Evolutionary conservation across 1,284 basidiomycete genomes (phyloP).

Genomic region (Wallemia hederae): DNA sequence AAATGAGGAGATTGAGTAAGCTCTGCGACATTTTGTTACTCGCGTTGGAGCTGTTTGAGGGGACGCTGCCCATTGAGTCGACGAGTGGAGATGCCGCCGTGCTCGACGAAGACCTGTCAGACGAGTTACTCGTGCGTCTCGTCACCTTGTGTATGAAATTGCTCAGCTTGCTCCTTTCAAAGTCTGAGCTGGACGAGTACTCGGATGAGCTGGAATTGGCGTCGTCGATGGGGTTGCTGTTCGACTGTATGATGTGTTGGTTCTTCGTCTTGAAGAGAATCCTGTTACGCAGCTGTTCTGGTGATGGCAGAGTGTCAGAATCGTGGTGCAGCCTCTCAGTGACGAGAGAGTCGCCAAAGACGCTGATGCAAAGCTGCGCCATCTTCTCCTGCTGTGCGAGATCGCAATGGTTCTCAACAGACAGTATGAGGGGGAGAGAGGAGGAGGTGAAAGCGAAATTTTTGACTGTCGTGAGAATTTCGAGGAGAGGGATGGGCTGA

Average conservation of each 20-base stretch:
- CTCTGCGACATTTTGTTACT: slow-evolving; percentile 33
- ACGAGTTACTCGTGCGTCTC: not conserved
- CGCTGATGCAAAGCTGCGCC: slow-evolving; percentile 42
- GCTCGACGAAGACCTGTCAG: not conserved
- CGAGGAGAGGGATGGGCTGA: slow-evolving; percentile 49
- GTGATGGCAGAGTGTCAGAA: slow-evolving; percentile 38
- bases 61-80: not conserved
- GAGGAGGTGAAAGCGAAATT: slow-evolving; percentile 83
- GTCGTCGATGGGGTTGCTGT: not conserved
- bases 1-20: slow-evolving; percentile 53
- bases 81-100: not conserved
- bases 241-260: not conserved
- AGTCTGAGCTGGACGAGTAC: slow-evolving; percentile 1
- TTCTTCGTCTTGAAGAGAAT: slow-evolving; percentile 40
- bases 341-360: slow-evolving; percentile 48
- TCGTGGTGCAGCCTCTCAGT: slow-evolving; percentile 22
- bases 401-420: slow-evolving; percentile 71
- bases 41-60: not conserved
- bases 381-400: slow-evolving; percentile 55
- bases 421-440: slow-evolving; percentile 80
- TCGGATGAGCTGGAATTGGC: slow-evolving; percentile 1
- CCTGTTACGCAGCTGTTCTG: slow-evolving; percentile 48
- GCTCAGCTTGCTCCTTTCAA: not conserved
- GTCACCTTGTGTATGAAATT: not conserved
- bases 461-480: slow-evolving; percentile 57